Conservation (phyloP, 2,329 filamentous ascomycete species). For the Paramyrothecium sp. region DNA sequence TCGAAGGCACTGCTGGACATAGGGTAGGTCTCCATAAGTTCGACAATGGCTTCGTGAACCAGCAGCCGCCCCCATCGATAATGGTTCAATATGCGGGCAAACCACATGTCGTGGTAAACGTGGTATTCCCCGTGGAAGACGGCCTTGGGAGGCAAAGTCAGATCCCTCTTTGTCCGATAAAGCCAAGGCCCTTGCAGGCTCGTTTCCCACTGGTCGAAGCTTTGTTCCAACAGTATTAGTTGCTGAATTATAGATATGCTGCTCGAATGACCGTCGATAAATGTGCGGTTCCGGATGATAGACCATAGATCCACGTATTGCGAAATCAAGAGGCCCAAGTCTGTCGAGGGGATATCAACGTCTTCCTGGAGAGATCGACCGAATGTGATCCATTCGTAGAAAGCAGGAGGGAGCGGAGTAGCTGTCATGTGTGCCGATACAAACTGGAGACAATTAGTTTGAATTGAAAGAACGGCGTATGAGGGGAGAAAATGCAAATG, state of each 20-base stretch:
- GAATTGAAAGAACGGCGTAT: not conserved
- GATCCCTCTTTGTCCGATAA: constrained; percentile 29
- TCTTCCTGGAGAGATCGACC: constrained; percentile 31
- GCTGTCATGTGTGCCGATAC: constrained; percentile 41
- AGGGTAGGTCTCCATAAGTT: constrained; percentile 35
- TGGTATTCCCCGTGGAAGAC: constrained; percentile 55
- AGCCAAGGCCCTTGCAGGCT: constrained; percentile 32
- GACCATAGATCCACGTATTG: constrained; percentile 38
- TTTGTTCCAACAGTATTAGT: constrained; percentile 36
- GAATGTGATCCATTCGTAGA: constrained; percentile 43
- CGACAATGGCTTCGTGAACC: constrained; percentile 47
- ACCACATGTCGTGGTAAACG: constrained; percentile 52
- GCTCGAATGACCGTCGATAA: constrained; percentile 34
- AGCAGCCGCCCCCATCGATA: constrained; percentile 59
- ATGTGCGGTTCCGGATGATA: constrained; percentile 27
- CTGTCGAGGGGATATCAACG: constrained; percentile 35
- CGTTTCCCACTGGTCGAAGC: constrained; percentile 38
- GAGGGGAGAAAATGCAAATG: not conserved
- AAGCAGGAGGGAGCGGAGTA: constrained; percentile 35
- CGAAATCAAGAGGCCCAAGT: constrained; percentile 38
- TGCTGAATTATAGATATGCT: constrained; percentile 34
- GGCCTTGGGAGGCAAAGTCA: constrained; percentile 33
- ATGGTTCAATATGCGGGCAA: constrained; percentile 56
- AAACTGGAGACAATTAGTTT: constrained; percentile 30
- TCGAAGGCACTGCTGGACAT: constrained; percentile 30